These are phyloP conservation scores for Penicillium cataractarum DNA, from an alignment of 495 filamentous ascomycete species.

Conservation along the genomic window DNA sequence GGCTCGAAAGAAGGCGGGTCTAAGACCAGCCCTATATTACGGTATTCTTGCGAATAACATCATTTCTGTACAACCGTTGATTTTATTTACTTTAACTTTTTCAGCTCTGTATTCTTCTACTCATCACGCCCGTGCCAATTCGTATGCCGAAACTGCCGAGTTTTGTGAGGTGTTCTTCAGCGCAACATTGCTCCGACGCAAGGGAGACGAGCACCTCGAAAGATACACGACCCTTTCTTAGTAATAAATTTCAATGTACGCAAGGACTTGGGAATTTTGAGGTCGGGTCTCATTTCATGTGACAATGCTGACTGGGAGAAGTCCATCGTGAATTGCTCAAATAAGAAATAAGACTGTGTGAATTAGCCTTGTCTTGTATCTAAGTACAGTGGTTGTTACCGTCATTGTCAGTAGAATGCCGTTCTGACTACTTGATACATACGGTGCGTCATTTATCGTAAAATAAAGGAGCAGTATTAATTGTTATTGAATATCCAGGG, in stretches of 20 bases:
- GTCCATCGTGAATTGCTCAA: background rate
- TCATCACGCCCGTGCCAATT: conserved; percentile 13
- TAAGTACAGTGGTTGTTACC: background rate
- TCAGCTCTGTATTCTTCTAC: background rate
- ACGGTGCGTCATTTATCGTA: background rate
- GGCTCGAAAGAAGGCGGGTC: background rate
- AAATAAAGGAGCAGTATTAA: background rate
- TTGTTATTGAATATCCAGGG: background rate
- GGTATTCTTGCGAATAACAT: background rate
- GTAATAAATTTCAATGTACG: conserved; percentile 5
- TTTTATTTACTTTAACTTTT: no score
- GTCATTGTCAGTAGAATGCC: background rate
- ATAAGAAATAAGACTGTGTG: background rate
- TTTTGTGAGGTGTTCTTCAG: conserved; percentile 19
- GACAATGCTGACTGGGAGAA: conserved; percentile 4
- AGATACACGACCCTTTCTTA: conserved; percentile 14
- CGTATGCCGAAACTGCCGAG: conserved; percentile 1
- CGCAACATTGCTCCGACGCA: conserved; percentile 33
- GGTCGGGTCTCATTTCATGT: conserved; percentile 1
- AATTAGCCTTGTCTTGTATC: background rate
- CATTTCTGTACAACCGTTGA: background rate
- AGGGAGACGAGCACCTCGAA: conserved; percentile 24
- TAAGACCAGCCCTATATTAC: background rate
- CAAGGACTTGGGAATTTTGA: conserved; percentile 10
- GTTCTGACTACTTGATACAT: background rate